phyloP scores from a whole-genome alignment of 129 eudicot genomes.

The Glebionis coronaria region DNA sequence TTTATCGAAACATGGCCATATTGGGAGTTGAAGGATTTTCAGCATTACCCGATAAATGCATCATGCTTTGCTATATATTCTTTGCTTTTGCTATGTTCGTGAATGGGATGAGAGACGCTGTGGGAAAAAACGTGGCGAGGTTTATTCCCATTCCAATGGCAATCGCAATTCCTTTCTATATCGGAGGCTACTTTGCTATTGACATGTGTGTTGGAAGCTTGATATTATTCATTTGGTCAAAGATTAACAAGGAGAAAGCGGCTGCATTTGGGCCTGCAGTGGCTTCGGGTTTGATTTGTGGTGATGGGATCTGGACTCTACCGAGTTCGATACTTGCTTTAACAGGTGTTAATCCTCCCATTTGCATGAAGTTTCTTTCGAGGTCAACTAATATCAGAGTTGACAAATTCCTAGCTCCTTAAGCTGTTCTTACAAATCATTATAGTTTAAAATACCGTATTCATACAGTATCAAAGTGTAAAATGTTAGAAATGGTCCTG shows the following conservation, averaged over 20 bases:
- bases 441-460: constrained; percentile 4
- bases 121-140: constrained; percentile 46
- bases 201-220: constrained; percentile 95
- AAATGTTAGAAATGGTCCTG: neutral
- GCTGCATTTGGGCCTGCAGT: constrained; percentile 89
- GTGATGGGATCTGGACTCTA: constrained; percentile 92
- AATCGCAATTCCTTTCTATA: constrained; percentile 90
- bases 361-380: constrained; percentile 90
- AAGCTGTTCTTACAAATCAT: neutral
- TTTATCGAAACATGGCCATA: constrained; percentile 80
- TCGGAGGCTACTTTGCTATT: constrained; percentile 74
- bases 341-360: constrained; percentile 79
- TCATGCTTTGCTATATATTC: constrained; percentile 62
- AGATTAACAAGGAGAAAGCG: constrained; percentile 64
- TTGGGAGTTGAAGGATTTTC: constrained; percentile 88
- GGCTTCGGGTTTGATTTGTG: constrained; percentile 96
- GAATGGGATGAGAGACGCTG: constrained; percentile 55
- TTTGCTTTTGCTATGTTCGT: constrained; percentile 55
- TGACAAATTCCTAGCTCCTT: constrained; percentile 44
- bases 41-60: constrained; percentile 71
- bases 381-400: constrained; percentile 45
- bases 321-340: constrained; percentile 89
- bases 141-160: constrained; percentile 95
- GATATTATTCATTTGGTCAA: constrained; percentile 68
- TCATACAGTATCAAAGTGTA: constrained; percentile 12